Conservation (phyloP, 768 basidiomycete species). For the Russula sp. region DNA sequence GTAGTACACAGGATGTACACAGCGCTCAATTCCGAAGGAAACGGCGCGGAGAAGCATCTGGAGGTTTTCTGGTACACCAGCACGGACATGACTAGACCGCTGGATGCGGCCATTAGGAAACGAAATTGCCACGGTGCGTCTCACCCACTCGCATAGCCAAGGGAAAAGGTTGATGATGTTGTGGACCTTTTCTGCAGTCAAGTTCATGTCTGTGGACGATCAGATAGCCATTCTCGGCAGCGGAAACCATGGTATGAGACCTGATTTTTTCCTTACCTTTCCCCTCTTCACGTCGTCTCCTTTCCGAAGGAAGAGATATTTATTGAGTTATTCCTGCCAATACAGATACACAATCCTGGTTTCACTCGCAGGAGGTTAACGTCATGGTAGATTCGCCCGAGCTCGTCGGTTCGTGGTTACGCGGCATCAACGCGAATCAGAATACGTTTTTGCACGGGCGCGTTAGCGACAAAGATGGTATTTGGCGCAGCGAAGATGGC, state of each 20-base stretch:
- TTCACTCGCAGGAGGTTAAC: constrained; percentile 70
- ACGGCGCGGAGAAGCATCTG: constrained; percentile 45
- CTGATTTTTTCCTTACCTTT: background rate
- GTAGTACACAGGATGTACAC: constrained; percentile 59
- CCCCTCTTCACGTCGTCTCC: background rate
- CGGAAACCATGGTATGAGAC: constrained; percentile 56
- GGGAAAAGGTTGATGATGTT: background rate
- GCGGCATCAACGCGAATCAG: constrained; percentile 43
- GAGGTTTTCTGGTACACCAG: constrained; percentile 59
- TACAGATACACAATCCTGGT: constrained; percentile 64
- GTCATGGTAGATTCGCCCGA: constrained; percentile 49
- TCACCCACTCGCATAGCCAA: background rate
- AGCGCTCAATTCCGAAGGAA: constrained; percentile 44
- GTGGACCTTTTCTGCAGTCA: constrained; percentile 24
- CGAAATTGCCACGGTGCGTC: constrained; percentile 62
- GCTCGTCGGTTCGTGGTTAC: constrained; percentile 48
- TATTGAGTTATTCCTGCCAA: background rate
- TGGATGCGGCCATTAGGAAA: constrained; percentile 63
- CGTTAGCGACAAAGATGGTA: constrained; percentile 25
- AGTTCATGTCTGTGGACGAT: too few relatives aligned
- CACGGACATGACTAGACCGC: constrained; percentile 62
- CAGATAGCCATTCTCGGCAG: constrained; percentile 42
- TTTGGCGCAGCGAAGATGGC: constrained; percentile 22
- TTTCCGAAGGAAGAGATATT: background rate
- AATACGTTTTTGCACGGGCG: constrained; percentile 41